Conservation (phyloP, 495 filamentous ascomycete genomes). For the Glonium stellatum region DNA sequence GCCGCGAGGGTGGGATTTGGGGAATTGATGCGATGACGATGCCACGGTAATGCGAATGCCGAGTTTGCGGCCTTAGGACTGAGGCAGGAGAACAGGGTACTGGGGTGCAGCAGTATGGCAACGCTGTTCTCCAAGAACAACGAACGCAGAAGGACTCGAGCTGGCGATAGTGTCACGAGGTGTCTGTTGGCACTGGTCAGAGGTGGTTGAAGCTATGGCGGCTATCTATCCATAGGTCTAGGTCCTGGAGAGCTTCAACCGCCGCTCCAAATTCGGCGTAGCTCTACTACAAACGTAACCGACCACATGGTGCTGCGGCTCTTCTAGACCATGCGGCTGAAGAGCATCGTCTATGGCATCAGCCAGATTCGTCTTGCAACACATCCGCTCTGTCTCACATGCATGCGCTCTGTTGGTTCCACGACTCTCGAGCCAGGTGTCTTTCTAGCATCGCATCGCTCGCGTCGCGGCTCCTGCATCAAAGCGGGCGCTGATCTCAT, state of each 20-base stretch:
- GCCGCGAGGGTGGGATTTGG: constrained; percentile 13
- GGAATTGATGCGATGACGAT: background rate
- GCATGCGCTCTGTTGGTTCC: background rate
- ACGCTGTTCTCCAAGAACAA: too few relatives aligned
- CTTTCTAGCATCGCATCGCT: background rate
- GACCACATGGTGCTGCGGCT: background rate
- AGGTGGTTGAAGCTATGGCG: too few relatives aligned
- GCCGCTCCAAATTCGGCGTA: too few relatives aligned
- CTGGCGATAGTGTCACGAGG: too few relatives aligned
- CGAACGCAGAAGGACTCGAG: too few relatives aligned
- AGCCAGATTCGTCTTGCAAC: background rate
- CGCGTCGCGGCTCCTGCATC: background rate
- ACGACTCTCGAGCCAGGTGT: background rate
- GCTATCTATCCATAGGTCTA: background rate
- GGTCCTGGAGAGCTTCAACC: too few relatives aligned
- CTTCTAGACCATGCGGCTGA: background rate
- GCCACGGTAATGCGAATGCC: too few relatives aligned
- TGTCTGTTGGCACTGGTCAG: too few relatives aligned
- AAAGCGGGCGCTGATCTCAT: background rate
- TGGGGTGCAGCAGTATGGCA: too few relatives aligned
- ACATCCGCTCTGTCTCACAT: background rate
- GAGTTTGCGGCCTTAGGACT: too few relatives aligned
- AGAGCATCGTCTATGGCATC: background rate
- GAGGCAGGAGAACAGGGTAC: too few relatives aligned
- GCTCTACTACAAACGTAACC: too few relatives aligned